Conservation (phyloP, 257 asterid genomes). For the Solanum paucissectum region DNA sequence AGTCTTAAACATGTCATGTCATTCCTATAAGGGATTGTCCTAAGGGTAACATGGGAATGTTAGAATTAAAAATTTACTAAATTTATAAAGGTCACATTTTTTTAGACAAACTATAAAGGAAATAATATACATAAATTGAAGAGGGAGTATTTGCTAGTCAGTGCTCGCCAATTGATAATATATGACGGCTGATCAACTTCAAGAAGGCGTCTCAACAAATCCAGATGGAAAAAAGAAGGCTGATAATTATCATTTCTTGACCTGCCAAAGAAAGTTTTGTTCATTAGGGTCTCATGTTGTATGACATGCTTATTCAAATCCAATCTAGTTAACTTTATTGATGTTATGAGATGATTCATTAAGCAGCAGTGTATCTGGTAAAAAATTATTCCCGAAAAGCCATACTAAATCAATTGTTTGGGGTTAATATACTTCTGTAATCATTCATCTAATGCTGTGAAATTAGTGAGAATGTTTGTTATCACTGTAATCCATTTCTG, state of each 20-base stretch:
- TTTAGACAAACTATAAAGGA: background rate
- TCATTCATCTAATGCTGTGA: background rate
- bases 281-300: background rate
- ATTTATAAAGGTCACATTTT: background rate
- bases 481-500: background rate
- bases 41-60: background rate
- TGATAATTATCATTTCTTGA: slow-evolving; percentile 26
- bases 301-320: background rate
- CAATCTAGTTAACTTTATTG: background rate
- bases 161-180: background rate
- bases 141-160: background rate
- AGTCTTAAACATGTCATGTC: background rate
- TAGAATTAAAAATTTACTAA: background rate
- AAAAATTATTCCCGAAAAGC: background rate
- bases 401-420: background rate
- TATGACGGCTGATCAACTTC: background rate
- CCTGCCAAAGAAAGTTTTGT: slow-evolving; percentile 31
- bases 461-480: background rate
- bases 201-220: background rate
- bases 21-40: background rate
- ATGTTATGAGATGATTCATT: background rate
- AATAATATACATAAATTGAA: background rate
- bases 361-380: background rate
- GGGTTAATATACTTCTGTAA: background rate
- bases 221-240: background rate